These are phyloP conservation scores for Plenodomus tracheiphilus DNA, from an alignment of 2,329 filamentous ascomycete genomes.

Conservation along the genomic window DNA sequence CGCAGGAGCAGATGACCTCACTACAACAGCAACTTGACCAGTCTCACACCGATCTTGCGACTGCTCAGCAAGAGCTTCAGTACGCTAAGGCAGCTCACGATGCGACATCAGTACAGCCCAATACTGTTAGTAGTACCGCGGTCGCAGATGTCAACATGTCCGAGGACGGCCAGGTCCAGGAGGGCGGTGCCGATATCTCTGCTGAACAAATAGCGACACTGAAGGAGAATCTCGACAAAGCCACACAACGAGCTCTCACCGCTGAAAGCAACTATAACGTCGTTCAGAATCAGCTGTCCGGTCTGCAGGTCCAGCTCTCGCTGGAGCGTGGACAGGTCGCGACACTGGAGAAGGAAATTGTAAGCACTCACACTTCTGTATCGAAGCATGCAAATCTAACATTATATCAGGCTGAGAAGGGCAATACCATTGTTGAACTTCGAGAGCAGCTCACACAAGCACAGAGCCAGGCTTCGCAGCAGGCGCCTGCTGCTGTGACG, in stretches of 20 bases:
- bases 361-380: constrained; percentile 18
- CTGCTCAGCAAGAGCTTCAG: constrained; percentile 55
- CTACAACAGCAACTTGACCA: constrained; percentile 46
- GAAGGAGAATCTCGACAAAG: constrained; percentile 43
- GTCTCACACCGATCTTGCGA: constrained; percentile 20
- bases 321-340: constrained; percentile 64
- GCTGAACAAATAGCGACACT: constrained; percentile 40
- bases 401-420: constrained; percentile 41
- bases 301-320: constrained; percentile 47
- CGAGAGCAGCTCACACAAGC: constrained; percentile 38
- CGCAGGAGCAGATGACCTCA: constrained; percentile 63
- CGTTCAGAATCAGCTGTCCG: constrained; percentile 42
- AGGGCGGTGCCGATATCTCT: constrained; percentile 27
- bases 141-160: constrained; percentile 31
- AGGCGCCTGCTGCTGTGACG: constrained; percentile 10
- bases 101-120: constrained; percentile 55
- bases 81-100: constrained; percentile 67
- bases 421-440: constrained; percentile 42
- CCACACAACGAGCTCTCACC: constrained; percentile 22
- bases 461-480: constrained; percentile 19
- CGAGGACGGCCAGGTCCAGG: constrained; percentile 55
- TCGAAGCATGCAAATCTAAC: constrained; percentile 15
- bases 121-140: constrained; percentile 47
- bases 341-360: constrained; percentile 65
- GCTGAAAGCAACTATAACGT: constrained; percentile 45